Base-by-base conservation (phyloP, 768 basidiomycete species). In the Boletus patriciae region DNA sequence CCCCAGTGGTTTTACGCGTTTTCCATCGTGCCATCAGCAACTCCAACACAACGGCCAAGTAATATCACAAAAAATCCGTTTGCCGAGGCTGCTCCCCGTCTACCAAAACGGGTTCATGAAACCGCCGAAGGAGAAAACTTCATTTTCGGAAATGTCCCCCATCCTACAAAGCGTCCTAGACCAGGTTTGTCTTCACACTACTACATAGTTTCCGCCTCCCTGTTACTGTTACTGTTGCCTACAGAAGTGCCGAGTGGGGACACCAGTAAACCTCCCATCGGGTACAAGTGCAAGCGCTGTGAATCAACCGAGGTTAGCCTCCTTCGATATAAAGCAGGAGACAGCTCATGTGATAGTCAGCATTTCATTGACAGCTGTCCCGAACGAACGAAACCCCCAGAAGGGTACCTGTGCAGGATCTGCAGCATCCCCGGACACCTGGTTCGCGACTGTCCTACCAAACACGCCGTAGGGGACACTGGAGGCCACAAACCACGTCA, bases 1-100 rank as follows among this genome's bases (percentile, higher is more conserved):
- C 10, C 5, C 18, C 62, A 98, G 95, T 98, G 93, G 89, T 98
- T 97, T 75, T 99, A 99, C 74, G 97, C 97, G 3, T 98, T 98
- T 72, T 86, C 84, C 25, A 90, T 99, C 50, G 73, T 83, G 0
- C 85, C 92, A 3, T 77, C 78, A 43, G 70, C 75, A 23, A 64
- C 76, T 6, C 62, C 70, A 25, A 71, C 68, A 12, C 70, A 77
- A 19, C 78, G 66, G 6, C 89, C 90, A 16, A 65, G 79, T 1
- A 91, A 92, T 65, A 72, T 79, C 1, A 90, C 90, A 0, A 76
- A 76, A 59, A 93, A 92, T 68, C 90, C 90, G 1, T 91, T 89
- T 66, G 71, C 74, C 7, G 80, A 80, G 49, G 60, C 63, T 25
- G 61, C 66, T 9, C 58, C 68, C 33, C 77, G 75, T 9, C 54